These are phyloP conservation scores for Pichia sp. DNA, from an alignment of 1,139 yeast species.

Conservation along the genomic window DNA sequence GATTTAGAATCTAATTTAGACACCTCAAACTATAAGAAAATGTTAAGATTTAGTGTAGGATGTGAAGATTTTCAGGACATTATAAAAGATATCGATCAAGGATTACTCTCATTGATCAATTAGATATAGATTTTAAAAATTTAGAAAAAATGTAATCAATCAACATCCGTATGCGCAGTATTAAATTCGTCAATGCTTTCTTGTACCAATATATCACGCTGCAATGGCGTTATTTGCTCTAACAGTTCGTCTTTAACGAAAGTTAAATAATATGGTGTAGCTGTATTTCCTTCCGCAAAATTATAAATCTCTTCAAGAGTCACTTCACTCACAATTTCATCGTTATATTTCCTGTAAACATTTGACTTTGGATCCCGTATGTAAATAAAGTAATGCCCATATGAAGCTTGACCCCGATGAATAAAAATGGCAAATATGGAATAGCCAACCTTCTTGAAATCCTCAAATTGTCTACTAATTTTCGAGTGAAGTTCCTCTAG, in stretches of 20 bases:
- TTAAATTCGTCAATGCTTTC: conserved; percentile 9
- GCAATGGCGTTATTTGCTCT: conserved; percentile 62
- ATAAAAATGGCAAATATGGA: conserved; percentile 85
- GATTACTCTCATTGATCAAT: conserved; percentile 27
- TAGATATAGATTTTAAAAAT: neutral
- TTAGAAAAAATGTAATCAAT: neutral
- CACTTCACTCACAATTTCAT: conserved; percentile 81
- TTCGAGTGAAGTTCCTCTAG: conserved; percentile 38
- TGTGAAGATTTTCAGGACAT: conserved; percentile 71
- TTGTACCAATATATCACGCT: conserved; percentile 33
- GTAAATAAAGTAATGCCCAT: conserved; percentile 96
- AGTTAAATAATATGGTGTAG: conserved; percentile 89
- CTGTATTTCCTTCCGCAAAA: conserved; percentile 65
- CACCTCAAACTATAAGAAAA: conserved; percentile 23
- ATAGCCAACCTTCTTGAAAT: conserved; percentile 61
- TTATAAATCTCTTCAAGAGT: conserved; percentile 68
- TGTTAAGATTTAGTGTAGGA: conserved; percentile 75
- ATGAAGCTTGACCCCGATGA: conserved; percentile 92
- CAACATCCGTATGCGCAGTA: conserved; percentile 10
- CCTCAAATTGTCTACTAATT: conserved; percentile 53
- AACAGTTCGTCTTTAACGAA: conserved; percentile 61
- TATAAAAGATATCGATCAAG: conserved; percentile 54
- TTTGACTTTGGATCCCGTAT: conserved; percentile 65
- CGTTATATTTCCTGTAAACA: conserved; percentile 83
- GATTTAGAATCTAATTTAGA: neutral